Evolutionary conservation across 768 basidiomycete genomes (phyloP), one percentile per base, ranked within the genome.

Genomic region (Boletellus sp.): DNA sequence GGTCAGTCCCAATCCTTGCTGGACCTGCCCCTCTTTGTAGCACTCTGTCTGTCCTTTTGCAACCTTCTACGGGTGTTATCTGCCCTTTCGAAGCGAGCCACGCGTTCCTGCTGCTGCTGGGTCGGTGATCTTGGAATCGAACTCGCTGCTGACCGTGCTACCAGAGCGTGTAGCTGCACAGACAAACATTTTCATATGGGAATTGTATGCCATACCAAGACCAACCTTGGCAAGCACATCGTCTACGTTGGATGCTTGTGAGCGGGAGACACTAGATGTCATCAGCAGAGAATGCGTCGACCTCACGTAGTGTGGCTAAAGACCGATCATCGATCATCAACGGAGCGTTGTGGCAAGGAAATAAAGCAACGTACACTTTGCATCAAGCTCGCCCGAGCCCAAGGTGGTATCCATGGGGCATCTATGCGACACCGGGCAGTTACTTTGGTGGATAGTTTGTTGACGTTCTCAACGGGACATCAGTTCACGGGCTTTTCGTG

Each of bases 401-500:
- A 90, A 2, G 54, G 45, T 7, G 89, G 88, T 43, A 90, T 83
- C 87, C 87, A 90, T 1, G 67, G 46, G 1, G 76, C 71, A 45
- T 81, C 70, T 9, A 88, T 43, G 6, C 74, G 65, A 57, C 85
- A 87, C 36, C 84, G 74, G 15, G 85, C 57, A 0, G 80, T 84
- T 0, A 79, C 86, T 63, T 91, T 91, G 13, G 90, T 91, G 51
- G 88, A 90, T n/a, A 91, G 78, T 70, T 90, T 92, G 62, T 92
- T 92, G 34, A 92, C 90, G 56, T 92, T 89, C 87, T 91, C 57
- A n/a, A 35, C 24, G 28, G 24, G 19, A 41, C 16, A 34, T 61
- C 35, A 50, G 28, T 38, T n/a, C 16, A 9, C 12, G 10, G 24
- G 5, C 26, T 10, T 12, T 20, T 45, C 16, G 16, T 23, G 26